These are phyloP conservation scores for Suillus subalutaceus DNA, from an alignment of 768 basidiomycete species.

Conservation along the genomic window DNA sequence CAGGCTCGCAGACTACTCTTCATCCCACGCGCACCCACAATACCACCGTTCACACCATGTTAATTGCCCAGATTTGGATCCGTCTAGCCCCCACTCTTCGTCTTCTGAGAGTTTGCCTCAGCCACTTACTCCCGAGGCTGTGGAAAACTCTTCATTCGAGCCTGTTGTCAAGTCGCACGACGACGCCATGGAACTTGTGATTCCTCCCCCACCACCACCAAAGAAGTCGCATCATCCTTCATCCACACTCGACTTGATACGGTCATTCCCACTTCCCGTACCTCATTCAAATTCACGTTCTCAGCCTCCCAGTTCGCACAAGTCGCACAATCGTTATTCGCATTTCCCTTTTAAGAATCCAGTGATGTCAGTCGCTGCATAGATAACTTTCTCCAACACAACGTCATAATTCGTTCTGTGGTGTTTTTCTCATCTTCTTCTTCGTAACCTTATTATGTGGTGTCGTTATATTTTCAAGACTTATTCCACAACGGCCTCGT, in stretches of 20 bases:
- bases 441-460: constrained; percentile 22
- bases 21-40: constrained; percentile 21
- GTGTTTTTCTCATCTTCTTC: neutral
- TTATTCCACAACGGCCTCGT: constrained; percentile 28
- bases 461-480: constrained; percentile 39
- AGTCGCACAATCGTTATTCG: constrained; percentile 29
- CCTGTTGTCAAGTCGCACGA: constrained; percentile 30
- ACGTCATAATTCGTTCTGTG: neutral
- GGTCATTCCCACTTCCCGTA: constrained; percentile 51
- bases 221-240: constrained; percentile 28
- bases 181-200: constrained; percentile 27
- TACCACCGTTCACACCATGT: constrained; percentile 24
- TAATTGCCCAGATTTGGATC: constrained; percentile 46
- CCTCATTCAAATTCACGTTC: constrained; percentile 25
- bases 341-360: constrained; percentile 23
- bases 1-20: constrained; percentile 24
- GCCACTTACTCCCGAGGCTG: constrained; percentile 34
- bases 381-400: constrained; percentile 9
- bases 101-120: constrained; percentile 38
- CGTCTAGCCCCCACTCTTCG: constrained; percentile 42
- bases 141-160: constrained; percentile 22
- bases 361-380: constrained; percentile 28
- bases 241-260: constrained; percentile 47
- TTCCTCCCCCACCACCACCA: constrained; percentile 25
- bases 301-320: constrained; percentile 24